Percentiles rank a stretch among this genome's conserved stretches.
Conservation (phyloP, 768 basidiomycete genomes). For the Tremella fuciformis region DNA sequence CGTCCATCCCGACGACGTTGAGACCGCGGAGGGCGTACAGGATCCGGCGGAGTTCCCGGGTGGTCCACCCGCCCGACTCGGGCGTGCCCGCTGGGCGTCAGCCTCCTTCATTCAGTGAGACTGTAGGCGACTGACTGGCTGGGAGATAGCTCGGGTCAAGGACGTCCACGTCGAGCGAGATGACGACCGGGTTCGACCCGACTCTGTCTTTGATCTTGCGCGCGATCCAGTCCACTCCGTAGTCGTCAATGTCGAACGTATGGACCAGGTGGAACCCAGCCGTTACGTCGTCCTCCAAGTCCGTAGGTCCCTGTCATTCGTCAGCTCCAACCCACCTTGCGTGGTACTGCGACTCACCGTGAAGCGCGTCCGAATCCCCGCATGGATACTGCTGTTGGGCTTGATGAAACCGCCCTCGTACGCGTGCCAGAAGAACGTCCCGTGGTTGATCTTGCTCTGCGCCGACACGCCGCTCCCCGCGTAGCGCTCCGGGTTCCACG, state of each 20-base stretch:
- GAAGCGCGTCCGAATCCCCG: constrained; percentile 77
- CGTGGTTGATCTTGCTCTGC: constrained; percentile 63
- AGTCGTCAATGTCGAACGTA: constrained; percentile 77
- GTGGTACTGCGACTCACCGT: constrained; percentile 56
- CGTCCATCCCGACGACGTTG: constrained; percentile 46
- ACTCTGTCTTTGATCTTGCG: constrained; percentile 68
- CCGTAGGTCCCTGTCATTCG: constrained; percentile 59
- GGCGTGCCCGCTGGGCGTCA: constrained; percentile 35
- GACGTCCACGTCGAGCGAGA: constrained; percentile 53
- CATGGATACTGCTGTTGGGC: constrained; percentile 69
- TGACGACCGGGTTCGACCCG: constrained; percentile 71
- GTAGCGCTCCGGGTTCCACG: constrained; percentile 57
- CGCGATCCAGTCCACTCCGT: constrained; percentile 69
- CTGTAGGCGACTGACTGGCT: constrained; percentile 34
- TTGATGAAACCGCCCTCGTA: constrained; percentile 72
- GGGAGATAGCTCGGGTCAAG: constrained; percentile 44
- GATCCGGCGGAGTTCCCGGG: constrained; percentile 42
- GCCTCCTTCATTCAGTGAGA: neutral
- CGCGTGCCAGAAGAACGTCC: constrained; percentile 80
- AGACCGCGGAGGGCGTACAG: constrained; percentile 41
- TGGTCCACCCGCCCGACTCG: constrained; percentile 44
- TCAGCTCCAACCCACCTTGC: neutral
- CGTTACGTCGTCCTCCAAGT: constrained; percentile 66
- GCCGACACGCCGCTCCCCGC: constrained; percentile 60
- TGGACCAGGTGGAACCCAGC: constrained; percentile 78